Evolutionary conservation across 2,329 filamentous ascomycete species (phyloP), one percentile per base, ranked within the genome.

Genomic region (Lachnellula suecica): DNA sequence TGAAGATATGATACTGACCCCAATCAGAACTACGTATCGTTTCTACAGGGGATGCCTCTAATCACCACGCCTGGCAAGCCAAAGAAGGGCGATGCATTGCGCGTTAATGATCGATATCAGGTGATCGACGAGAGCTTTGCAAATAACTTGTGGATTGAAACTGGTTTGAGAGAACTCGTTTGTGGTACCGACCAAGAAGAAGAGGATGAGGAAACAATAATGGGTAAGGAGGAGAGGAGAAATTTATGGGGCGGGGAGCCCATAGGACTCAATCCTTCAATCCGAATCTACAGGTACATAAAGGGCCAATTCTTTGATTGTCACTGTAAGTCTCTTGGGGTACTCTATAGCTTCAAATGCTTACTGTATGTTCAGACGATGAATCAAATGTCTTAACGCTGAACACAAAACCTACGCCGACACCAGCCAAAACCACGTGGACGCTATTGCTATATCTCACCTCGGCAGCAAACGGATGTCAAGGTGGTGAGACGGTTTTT

Each of bases 31-130:
- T 88, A 87, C 64, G 77, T 84, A 9, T 75, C 77, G 0, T 89
- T 88, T 59, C 74, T 89, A 1, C 67, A 63, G 31, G 77, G 75
- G 0, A 68, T 89, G 3, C 82, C 84, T 0, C 68, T 89, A 19
- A 75, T 73, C 4, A 88, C 84, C 0, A 89, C 85, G 3, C 84
- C 85, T 0, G 79, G 78, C 0, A 80, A 78, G 61, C 84, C 84
- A 1, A 88, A 86, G 66, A 83, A 78, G 57, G 85, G 83, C 49
- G 81, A 89, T 47, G 86, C 86, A 0, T 76, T 87, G 20, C 80
- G 93, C 31, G 88, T 96, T 43, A 97, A 97, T 68, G 93, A 97
- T 68, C 84, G 93, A 10, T 96, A 88, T 63, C 90, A 96, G 71
- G 74, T 96, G 19, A 75, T 91, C 24, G 92, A 97, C 71, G 71